These are phyloP conservation scores for Globisporangium takayamanum DNA, from an alignment of 352 stramenopile genomes.

Conservation along the genomic window DNA sequence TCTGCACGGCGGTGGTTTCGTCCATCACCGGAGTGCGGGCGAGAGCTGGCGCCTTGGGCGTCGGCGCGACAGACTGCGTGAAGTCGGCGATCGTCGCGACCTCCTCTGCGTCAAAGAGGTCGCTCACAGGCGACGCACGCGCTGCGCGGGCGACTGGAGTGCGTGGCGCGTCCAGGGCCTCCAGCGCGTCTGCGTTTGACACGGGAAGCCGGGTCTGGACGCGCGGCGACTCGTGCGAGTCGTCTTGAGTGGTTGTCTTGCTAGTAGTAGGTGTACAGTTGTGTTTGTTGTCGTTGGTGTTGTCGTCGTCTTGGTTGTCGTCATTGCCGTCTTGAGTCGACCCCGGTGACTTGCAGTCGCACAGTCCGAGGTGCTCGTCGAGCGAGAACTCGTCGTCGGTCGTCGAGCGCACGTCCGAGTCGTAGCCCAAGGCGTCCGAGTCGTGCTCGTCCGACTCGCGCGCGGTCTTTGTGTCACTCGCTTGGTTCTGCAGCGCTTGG, in stretches of 20 bases:
- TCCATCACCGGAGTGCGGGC: neutral
- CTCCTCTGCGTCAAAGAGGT: neutral
- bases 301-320: neutral
- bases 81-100: neutral
- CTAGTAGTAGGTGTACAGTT: neutral
- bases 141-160: neutral
- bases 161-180: neutral
- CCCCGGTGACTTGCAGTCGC: neutral
- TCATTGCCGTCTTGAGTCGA: too few species aligned
- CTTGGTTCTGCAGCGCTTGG: neutral
- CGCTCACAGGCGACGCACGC: neutral
- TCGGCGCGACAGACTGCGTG: neutral
- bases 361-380: slow-evolving; percentile 1
- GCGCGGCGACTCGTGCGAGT: neutral
- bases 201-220: neutral
- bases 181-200: neutral
- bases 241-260: neutral
- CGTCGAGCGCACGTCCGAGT: slow-evolving; percentile 1
- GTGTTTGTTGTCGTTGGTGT: too few species aligned
- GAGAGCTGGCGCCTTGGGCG: neutral
- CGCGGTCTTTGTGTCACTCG: neutral
- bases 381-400: neutral
- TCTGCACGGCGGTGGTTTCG: neutral
- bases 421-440: neutral
- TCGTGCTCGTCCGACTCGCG: neutral